A percentile compares a stretch with the other conserved stretches of the same genome.
These are phyloP conservation scores for Spathaspora passalidarum DNA, from an alignment of 805 yeast genomes.

Conservation along the genomic window DNA sequence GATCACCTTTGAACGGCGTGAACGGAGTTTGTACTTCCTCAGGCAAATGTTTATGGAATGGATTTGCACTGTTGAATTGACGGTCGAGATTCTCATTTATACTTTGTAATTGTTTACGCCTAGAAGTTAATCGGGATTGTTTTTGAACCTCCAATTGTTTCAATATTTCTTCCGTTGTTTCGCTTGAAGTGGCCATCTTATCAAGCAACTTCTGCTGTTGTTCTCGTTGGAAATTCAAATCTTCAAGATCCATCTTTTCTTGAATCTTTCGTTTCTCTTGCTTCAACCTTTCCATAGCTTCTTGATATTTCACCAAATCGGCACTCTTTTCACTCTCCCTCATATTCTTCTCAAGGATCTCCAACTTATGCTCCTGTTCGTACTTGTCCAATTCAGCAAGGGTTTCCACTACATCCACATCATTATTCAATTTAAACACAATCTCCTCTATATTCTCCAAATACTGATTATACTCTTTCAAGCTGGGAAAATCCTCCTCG, in stretches of 20 bases:
- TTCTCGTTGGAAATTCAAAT: slow-evolving; percentile 35
- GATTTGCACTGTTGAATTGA: slow-evolving; percentile 29
- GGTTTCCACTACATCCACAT: slow-evolving; percentile 64
- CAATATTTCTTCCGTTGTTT: slow-evolving; percentile 38
- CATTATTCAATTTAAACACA: slow-evolving; percentile 71
- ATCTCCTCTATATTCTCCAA: slow-evolving; percentile 81
- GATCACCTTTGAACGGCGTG: slow-evolving; percentile 93
- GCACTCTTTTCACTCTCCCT: slow-evolving; percentile 57
- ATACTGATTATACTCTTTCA: slow-evolving; percentile 68
- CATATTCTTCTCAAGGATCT: slow-evolving; percentile 73
- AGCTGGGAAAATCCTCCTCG: slow-evolving; percentile 62
- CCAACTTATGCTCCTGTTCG: slow-evolving; percentile 69
- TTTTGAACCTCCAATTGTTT: slow-evolving; percentile 36
- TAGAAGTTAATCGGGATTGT: slow-evolving; percentile 60
- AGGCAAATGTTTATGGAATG: slow-evolving; percentile 17
- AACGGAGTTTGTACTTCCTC: slow-evolving; percentile 51
- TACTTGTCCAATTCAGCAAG: slow-evolving; percentile 65
- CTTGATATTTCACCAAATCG: slow-evolving; percentile 69
- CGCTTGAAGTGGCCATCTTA: slow-evolving; percentile 29
- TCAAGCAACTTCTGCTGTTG: slow-evolving; percentile 42
- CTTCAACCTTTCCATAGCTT: slow-evolving; percentile 43
- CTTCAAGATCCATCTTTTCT: slow-evolving; percentile 51
- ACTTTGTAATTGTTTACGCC: slow-evolving; percentile 58
- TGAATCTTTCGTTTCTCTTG: slow-evolving; percentile 72
- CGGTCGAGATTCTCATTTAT: slow-evolving; percentile 55